Evolutionary conservation across 2,329 filamentous ascomycete species (phyloP), one percentile per base, ranked within the genome.

Genomic region (Orbilia oligospora): DNA sequence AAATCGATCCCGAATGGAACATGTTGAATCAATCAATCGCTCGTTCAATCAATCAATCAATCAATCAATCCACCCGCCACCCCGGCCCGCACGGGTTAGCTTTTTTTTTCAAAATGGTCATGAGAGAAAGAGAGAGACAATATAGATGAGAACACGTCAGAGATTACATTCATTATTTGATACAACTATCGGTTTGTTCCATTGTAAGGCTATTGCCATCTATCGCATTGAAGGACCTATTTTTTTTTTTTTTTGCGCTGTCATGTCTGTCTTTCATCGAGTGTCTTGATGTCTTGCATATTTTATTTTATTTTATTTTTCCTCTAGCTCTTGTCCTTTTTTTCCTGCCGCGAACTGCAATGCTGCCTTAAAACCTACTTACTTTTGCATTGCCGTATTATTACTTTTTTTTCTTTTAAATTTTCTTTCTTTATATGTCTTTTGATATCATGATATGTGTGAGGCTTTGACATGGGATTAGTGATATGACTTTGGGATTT

Each of bases 301-400:
- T 38, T 12, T 22, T 38, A 12, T 9, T 36, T 56, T 38, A 16
- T 56, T 56, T 4, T 16, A 16, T 36, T 18, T 6, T 36, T 36
- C 18, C 5, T 36, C 38, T 56, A 5, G 36, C 38, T 12, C n/a
- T 16, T 36, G 8, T 38, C 8, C 12, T 14, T 9, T 38, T 5
- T 14, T 38, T 14, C 10, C 12, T 14, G 2, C 14, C 3, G 53
- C 53, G 53, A 56, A 20, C 18, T 61, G 56, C 56, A 36, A 58
- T 58, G 53, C 53, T 58, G 53, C 53, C 53, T 58, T 58, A 58
- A 58, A 58, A n/a, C 33, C 27, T 46, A 27, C 48, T 16, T 70
- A 41, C 38, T 41, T 41, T 41, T 41, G 38, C 38, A 41, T 46
- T 46, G n/a, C 44, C 44, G 44, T 46, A 12, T 46, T 22, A 33